A percentile compares a stretch with the other conserved stretches of the same genome.
These are phyloP conservation scores for Gymnopilus dilepis DNA, from an alignment of 768 basidiomycete genomes.

Conservation along the genomic window DNA sequence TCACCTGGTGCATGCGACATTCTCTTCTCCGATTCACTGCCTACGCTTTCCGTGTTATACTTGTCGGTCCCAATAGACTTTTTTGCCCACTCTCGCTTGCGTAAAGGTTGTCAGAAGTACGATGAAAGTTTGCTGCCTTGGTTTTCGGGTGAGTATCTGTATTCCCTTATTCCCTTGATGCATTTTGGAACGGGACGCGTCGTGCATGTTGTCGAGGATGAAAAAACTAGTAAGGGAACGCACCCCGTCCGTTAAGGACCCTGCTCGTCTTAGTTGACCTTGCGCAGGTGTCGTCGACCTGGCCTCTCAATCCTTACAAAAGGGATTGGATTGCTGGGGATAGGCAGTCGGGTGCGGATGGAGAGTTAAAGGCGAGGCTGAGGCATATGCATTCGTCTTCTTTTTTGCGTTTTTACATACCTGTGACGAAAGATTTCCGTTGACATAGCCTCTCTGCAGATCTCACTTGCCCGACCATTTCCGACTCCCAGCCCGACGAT, in stretches of 20 bases:
- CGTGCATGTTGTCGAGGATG: slow-evolving; percentile 58
- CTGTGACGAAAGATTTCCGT: not conserved
- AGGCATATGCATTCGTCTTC: slow-evolving; percentile 40
- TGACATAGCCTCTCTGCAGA: not conserved
- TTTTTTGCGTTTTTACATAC: not conserved
- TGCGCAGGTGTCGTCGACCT: slow-evolving; percentile 38
- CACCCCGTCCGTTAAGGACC: slow-evolving; percentile 56
- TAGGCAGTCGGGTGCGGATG: slow-evolving; percentile 67
- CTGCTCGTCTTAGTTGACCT: slow-evolving; percentile 23
- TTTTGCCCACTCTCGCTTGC: not conserved
- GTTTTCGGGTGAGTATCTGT: slow-evolving; percentile 30
- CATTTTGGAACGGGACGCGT: slow-evolving; percentile 22
- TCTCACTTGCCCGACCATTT: too few relatives aligned
- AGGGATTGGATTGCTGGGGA: slow-evolving; percentile 27
- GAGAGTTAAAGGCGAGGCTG: slow-evolving; percentile 91
- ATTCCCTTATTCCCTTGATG: slow-evolving; percentile 18
- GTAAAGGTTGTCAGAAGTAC: too few relatives aligned
- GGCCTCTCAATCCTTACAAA: slow-evolving; percentile 24
- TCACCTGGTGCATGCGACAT: slow-evolving; percentile 88
- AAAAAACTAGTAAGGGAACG: slow-evolving; percentile 90
- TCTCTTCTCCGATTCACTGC: slow-evolving; percentile 24
- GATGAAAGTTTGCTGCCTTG: too few relatives aligned
- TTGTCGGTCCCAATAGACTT: slow-evolving; percentile 20
- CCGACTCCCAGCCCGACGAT: too few relatives aligned
- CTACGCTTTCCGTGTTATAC: slow-evolving; percentile 19